A percentile compares a stretch with the other conserved stretches of the same genome.
phyloP scores from a whole-genome alignment of 2,329 filamentous ascomycete genomes.

The Ilyonectria destructans region DNA sequence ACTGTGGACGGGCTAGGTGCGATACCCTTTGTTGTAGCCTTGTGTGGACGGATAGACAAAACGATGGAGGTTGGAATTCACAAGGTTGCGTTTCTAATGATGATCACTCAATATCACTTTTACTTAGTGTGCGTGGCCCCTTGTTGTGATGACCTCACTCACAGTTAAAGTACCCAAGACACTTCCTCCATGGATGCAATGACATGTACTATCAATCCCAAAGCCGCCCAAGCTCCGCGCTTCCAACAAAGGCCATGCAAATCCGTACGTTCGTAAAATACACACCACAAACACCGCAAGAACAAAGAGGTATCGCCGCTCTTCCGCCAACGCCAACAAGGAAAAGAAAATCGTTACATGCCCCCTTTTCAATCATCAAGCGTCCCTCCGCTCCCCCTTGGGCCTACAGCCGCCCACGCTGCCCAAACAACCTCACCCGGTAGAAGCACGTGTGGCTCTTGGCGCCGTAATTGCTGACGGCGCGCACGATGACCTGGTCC shows the following conservation, averaged over 20 bases:
- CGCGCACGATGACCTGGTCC: slow-evolving; percentile 69
- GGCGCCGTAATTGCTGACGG: slow-evolving; percentile 72
- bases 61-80: slow-evolving; percentile 30
- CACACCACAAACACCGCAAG: slow-evolving; percentile 10
- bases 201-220: slow-evolving; percentile 16
- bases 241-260: slow-evolving; percentile 24
- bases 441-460: slow-evolving; percentile 77
- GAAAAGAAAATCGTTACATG: background rate
- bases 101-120: background rate
- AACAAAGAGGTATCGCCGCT: background rate
- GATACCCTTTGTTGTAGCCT: slow-evolving; percentile 50
- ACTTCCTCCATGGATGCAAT: background rate
- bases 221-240: slow-evolving; percentile 27
- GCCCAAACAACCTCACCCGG: slow-evolving; percentile 71
- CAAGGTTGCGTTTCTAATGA: slow-evolving; percentile 17
- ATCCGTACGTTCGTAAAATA: slow-evolving; percentile 4
- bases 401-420: background rate
- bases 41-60: slow-evolving; percentile 43
- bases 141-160: background rate
- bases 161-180: background rate
- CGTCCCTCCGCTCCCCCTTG: background rate
- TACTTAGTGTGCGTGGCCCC: background rate
- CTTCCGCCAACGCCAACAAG: background rate
- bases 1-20: slow-evolving; percentile 32
- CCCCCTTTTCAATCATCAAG: background rate